Evolutionary conservation across 768 basidiomycete genomes (phyloP), one percentile per base, ranked within the genome.

Genomic region (Podaxis sp.): DNA sequence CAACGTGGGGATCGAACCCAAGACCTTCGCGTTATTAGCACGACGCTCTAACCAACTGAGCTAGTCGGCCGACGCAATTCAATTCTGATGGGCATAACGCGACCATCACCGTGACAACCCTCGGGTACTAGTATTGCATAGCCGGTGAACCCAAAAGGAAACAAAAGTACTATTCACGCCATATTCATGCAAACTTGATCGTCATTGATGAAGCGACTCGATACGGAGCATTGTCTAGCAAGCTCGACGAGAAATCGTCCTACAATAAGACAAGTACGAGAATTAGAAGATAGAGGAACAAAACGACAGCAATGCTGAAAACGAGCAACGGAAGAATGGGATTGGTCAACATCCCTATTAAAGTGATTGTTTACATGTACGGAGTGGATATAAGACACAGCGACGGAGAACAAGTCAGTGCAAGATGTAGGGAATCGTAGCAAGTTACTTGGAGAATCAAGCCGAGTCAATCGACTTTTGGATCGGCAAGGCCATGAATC

Each of bases 41-140:
- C 87, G 82, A 87, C 87, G 87, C 87, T 88, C 87, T 88, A 88
- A 88, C 87, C 87, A 88, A 78, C 87, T 88, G 87, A 88, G 87
- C 87, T 87, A 88, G 84, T 82, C 86, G 86, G 86, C 87, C 86
- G 20, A 50, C 12, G 10, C 10, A 0, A 2, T 33, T 2, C 0
- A 2, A 2, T n/a, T 1, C 12, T 44, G 15, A 44, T 13, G 17
- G 6, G 1, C 15, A 44, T 2, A n/a, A 0, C 12, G 10, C 13
- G 38, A 10, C 8, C 15, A 12, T 11, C 12, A 40, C 10, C 12
- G 15, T 40, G 12, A 12, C 38, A 15, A 40, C 12, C 37, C 12
- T 37, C 37, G 12, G 12, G 37, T 37, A 5, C 37, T 37, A n/a
- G n/a, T n/a, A n/a, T n/a, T n/a, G n/a, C n/a, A n/a, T n/a, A n/a